Percentiles rank a stretch among this genome's conserved stretches.
phyloP scores from a whole-genome alignment of 768 basidiomycete species.

The Termitomyces sp. region DNA sequence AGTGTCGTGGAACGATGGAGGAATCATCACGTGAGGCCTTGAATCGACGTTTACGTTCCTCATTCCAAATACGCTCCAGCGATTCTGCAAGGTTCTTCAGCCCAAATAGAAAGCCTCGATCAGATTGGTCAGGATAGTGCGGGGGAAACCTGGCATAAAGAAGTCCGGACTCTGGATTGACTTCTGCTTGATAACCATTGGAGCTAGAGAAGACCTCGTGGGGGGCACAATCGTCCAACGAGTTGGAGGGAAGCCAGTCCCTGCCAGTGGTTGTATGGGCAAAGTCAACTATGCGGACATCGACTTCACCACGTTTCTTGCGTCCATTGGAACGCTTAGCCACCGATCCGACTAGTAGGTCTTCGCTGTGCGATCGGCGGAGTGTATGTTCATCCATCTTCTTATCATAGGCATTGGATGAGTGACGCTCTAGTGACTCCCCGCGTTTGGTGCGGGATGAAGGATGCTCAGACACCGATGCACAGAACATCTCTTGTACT shows the following conservation, averaged over 20 bases:
- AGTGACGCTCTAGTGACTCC: slow-evolving; percentile 65
- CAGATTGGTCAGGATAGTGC: slow-evolving; percentile 82
- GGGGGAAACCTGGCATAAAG: slow-evolving; percentile 94
- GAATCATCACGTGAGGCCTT: slow-evolving; percentile 58
- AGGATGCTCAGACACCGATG: slow-evolving; percentile 56
- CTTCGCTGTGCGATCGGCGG: slow-evolving; percentile 77
- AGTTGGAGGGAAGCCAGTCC: slow-evolving; percentile 75
- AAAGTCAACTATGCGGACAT: slow-evolving; percentile 96
- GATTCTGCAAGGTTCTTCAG: slow-evolving; percentile 74
- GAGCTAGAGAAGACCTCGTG: slow-evolving; percentile 48
- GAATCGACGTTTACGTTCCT: slow-evolving; percentile 68
- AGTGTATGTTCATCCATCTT: slow-evolving; percentile 41
- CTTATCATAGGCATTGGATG: slow-evolving; percentile 35
- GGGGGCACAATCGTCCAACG: slow-evolving; percentile 32
- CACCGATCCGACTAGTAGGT: slow-evolving; percentile 63
- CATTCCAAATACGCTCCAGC: slow-evolving; percentile 83
- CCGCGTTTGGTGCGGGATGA: slow-evolving; percentile 70
- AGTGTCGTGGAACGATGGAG: slow-evolving; percentile 36
- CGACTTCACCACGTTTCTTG: slow-evolving; percentile 84
- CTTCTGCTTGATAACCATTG: slow-evolving; percentile 76
- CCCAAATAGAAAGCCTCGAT: slow-evolving; percentile 92
- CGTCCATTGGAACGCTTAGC: slow-evolving; percentile 58
- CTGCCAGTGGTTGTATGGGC: slow-evolving; percentile 95
- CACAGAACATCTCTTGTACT: slow-evolving; percentile 69
- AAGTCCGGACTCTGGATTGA: slow-evolving; percentile 78